Base-by-base conservation (phyloP, 441 rosid genomes). In the Eruca vesicaria region DNA sequence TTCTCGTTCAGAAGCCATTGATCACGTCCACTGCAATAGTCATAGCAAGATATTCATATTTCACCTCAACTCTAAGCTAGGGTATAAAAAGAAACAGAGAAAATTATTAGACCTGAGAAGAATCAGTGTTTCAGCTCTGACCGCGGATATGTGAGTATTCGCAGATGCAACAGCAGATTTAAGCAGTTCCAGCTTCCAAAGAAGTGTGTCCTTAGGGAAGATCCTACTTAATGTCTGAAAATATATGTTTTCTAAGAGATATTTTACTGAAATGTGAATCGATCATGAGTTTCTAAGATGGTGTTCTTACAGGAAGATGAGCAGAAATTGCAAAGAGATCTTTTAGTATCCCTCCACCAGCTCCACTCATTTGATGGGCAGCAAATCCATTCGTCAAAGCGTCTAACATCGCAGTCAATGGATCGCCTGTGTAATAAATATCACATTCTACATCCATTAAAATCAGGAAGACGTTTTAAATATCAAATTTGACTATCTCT, bases 161-260 rank as follows among this genome's bases (percentile, higher is more conserved):
- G 35, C 78, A 72, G 70, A 78, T 52, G 66, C 26, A 67, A 68
- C 11, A 15, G 78, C 81, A 52, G 66, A 72, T 60, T 73, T 61
- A 0, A 78, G 78, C 70, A 73, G 0, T 16, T 73, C 56, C 31
- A 72, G 55, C 69, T 78, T 78, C 81, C 81, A 78, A 11, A 73
- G 53, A n/a, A 78, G 35, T 67, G 81, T 78, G 33, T 73, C 78
- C 61, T 73, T 78, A 20, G 61, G 18, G 32, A 88, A 73, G 50
- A 87, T 79, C 63, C 82, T 87, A 71, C 77, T 78, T 19, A 88
- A 56, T 71, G 81, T 87, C 97, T 91, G 84, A 57, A n/a, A 48
- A 3, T 2, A 53, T 52, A 33, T 48, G 11, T 11, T 67, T 56
- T 16, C 6, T 23, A 45, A n/a, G 19, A 0, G 20, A 48, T 48